Evolutionary conservation across 768 basidiomycete genomes (phyloP).

Genomic region (Suillus decipiens): DNA sequence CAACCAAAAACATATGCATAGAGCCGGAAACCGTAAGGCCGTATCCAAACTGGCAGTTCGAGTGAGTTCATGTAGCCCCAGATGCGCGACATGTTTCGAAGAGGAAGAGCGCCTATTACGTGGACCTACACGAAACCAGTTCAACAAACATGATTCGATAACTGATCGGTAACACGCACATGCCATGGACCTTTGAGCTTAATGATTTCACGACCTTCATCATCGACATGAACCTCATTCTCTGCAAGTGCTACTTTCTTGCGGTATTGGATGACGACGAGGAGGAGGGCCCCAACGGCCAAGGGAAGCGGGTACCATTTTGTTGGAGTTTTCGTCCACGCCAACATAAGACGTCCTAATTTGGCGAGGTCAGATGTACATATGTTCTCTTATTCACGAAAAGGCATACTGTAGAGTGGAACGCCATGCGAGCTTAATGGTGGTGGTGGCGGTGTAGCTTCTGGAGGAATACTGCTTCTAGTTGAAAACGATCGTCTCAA

Average conservation of each 20-base stretch:
- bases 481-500: constrained; percentile 29
- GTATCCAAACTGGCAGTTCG: constrained; percentile 91
- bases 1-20: constrained; percentile 92
- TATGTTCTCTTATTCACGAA: neutral
- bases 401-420: constrained; percentile 49
- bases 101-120: constrained; percentile 91
- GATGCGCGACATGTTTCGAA: constrained; percentile 92
- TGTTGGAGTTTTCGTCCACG: constrained; percentile 86
- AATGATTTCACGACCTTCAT: constrained; percentile 80
- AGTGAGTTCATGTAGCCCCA: constrained; percentile 97
- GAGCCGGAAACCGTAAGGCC: constrained; percentile 85
- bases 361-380: constrained; percentile 13
- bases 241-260: constrained; percentile 50
- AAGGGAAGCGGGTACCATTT: constrained; percentile 96
- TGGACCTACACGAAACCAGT: constrained; percentile 65
- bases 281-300: constrained; percentile 86
- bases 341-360: constrained; percentile 64
- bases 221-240: constrained; percentile 75
- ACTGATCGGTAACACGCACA: constrained; percentile 45
- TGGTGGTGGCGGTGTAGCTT: constrained; percentile 52
- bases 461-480: constrained; percentile 29
- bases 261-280: constrained; percentile 76
- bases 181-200: constrained; percentile 91
- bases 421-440: constrained; percentile 34
- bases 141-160: constrained; percentile 3